A percentile compares a stretch with the other conserved stretches of the same genome.
Conservation (phyloP, 164 flowering plant species). For the Vitis labrusca region DNA sequence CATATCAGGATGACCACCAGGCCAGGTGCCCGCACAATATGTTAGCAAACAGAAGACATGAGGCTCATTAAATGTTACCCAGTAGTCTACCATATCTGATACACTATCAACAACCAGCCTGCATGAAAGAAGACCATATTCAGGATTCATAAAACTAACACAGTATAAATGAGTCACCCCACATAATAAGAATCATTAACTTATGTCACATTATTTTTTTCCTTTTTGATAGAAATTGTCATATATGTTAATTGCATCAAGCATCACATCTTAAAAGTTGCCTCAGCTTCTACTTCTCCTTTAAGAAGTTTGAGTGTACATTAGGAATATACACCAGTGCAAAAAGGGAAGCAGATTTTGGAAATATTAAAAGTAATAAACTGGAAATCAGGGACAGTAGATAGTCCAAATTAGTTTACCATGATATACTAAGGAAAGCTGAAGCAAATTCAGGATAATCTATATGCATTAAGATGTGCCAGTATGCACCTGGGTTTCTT, state of each 20-base stretch:
- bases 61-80: constrained; percentile 98
- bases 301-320: too few species aligned
- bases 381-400: too few species aligned
- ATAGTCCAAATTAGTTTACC: too few species aligned
- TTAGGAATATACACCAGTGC: too few species aligned
- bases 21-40: constrained; percentile 99
- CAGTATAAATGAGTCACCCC: background rate
- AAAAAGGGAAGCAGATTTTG: too few species aligned
- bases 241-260: background rate
- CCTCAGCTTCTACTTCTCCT: background rate
- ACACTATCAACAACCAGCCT: constrained; percentile 89
- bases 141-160: background rate
- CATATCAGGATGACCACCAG: constrained; percentile 96
- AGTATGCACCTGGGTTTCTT: too few species aligned
- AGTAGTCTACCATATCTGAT: constrained; percentile 82
- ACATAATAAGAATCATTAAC: background rate
- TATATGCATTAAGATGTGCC: too few species aligned
- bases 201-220: too few species aligned
- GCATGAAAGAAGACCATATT: constrained; percentile 23
- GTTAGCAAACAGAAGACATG: constrained; percentile 93
- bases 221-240: too few species aligned
- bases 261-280: background rate
- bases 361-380: too few species aligned
- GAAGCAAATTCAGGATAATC: too few species aligned
- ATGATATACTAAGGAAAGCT: too few species aligned